A percentile compares a stretch with the other conserved stretches of the same genome.
These are phyloP conservation scores for Leptographium wingfieldii DNA, from an alignment of 2,329 filamentous ascomycete genomes.

Conservation along the genomic window DNA sequence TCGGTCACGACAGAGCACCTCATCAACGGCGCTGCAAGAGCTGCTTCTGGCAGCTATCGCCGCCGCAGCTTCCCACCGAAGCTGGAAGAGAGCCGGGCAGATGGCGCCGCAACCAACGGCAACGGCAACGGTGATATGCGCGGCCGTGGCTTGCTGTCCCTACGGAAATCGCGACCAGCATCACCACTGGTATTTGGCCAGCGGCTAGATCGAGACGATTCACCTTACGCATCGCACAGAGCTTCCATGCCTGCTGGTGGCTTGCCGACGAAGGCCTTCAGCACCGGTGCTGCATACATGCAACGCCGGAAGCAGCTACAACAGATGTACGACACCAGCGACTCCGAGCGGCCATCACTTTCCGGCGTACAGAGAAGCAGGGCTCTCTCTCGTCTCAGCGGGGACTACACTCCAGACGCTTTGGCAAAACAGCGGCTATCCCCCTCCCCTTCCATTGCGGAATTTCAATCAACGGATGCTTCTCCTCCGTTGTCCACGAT, in stretches of 20 bases:
- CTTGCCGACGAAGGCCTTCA: slow-evolving; percentile 28
- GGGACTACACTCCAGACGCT: background rate
- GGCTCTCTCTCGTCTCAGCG: slow-evolving; percentile 2
- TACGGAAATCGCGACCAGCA: background rate
- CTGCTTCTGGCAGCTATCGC: background rate
- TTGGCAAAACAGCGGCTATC: background rate
- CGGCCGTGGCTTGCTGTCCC: slow-evolving; percentile 7
- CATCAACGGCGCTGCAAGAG: background rate
- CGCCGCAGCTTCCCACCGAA: background rate
- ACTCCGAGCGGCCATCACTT: slow-evolving; percentile 7
- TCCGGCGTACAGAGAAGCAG: background rate
- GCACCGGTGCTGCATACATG: slow-evolving; percentile 34
- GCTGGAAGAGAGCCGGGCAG: background rate
- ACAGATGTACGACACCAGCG: slow-evolving; percentile 14
- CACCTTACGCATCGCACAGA: slow-evolving; percentile 1
- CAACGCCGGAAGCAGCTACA: slow-evolving; percentile 22
- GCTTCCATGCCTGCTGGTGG: background rate
- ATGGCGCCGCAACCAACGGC: background rate
- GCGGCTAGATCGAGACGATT: slow-evolving; percentile 2
- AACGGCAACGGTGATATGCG: background rate
- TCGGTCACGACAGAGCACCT: background rate
- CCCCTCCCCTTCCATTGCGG: background rate
- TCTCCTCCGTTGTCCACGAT: background rate
- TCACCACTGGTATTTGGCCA: background rate
- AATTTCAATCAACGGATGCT: background rate